Conservation (phyloP, 257 asterid species). For the Solanum chilense region DNA sequence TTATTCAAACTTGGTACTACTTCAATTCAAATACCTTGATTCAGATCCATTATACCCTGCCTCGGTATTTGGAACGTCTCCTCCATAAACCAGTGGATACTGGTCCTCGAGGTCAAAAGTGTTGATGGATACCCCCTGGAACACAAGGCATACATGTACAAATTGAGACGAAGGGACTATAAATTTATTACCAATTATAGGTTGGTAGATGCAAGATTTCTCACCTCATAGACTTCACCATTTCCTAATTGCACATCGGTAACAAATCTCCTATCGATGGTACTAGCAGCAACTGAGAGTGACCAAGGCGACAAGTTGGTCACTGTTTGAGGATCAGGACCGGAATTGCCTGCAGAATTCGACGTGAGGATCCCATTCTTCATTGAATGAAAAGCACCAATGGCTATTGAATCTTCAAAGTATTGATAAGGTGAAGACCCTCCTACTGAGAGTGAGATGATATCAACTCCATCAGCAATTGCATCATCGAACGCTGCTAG, state of each 20-base stretch:
- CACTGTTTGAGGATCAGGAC: slow-evolving; percentile 7
- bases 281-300: slow-evolving; percentile 60
- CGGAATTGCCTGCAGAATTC: not conserved
- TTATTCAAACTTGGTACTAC: not conserved
- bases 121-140: slow-evolving; percentile 59
- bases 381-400: slow-evolving; percentile 74
- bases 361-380: slow-evolving; percentile 50
- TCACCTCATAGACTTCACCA: slow-evolving; percentile 18
- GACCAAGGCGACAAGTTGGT: slow-evolving; percentile 47
- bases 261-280: slow-evolving; percentile 46
- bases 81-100: slow-evolving; percentile 63
- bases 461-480: slow-evolving; percentile 65
- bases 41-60: slow-evolving; percentile 12
- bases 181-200: not conserved
- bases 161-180: not conserved
- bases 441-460: slow-evolving; percentile 53
- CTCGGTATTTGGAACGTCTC: slow-evolving; percentile 46
- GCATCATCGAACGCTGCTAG: slow-evolving; percentile 71
- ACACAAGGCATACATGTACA: not conserved
- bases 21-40: slow-evolving; percentile 20
- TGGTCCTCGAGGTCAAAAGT: slow-evolving; percentile 35
- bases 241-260: slow-evolving; percentile 48
- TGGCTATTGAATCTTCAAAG: slow-evolving; percentile 54
- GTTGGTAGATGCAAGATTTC: not conserved
- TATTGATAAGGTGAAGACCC: slow-evolving; percentile 24